Evolutionary conservation across 495 filamentous ascomycete genomes (phyloP), one percentile per base, ranked within the genome.

Genomic region (Lasiosphaeris hirsuta): DNA sequence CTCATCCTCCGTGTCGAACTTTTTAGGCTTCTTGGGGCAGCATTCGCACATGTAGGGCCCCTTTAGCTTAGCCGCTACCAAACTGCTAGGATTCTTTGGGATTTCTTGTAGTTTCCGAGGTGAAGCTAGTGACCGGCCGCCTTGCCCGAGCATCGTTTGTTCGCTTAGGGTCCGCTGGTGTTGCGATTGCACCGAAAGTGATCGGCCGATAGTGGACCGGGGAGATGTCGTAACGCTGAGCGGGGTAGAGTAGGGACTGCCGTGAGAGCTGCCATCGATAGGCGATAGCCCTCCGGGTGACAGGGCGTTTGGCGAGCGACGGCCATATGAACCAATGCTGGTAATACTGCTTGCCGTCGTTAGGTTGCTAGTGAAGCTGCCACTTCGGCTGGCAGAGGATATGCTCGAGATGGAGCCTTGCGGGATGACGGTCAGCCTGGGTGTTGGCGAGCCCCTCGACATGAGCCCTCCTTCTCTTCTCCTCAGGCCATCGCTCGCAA

Each of bases 1-100:
- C 55, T 96, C 92, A 43, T 92, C 86, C 60, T 83, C 74, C 5
- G 81, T 90, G 57, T 97, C 91, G 65, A 98, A 98, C 64, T 97
- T 97, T 69, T 96, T 97, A 1, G 94, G 94, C 71, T 97, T 98
- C 73, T 98, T 97, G 1, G 92, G 94, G 75, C 94, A 98, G 70
- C 94, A 98, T 63, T 96, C 90, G 71, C 94, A 98, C 65, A 96
- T 94, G 65, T 81, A 90, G 3, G 86, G 77, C 9, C 74, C 76
- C 46, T 77, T 76, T 17, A 78, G 60, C 56, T 76, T 75, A 46
- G 79, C 64, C 30, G 64, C 57, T 43, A 63, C 55, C 10, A 68
- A 38, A 37, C 67, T 71, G 59, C 72, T 63, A 30, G 68, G 53
- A 15, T 56, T 68, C 58, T 79, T 76, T 9, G 75, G 64, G 39